phyloP scores from a whole-genome alignment of 768 basidiomycete genomes.

The Podaxis sp. region DNA sequence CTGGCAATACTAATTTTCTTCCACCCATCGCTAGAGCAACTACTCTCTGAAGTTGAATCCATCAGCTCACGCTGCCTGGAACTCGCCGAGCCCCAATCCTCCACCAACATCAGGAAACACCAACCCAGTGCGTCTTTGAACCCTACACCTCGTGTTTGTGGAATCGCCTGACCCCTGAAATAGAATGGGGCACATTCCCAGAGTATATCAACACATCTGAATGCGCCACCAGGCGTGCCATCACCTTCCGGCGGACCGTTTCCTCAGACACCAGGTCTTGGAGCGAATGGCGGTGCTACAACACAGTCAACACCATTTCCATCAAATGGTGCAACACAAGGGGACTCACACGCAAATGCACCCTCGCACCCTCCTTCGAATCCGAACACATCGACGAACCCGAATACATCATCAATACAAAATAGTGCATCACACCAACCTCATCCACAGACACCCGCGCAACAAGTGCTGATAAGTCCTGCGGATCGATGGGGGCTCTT shows the following conservation, averaged over 20 bases:
- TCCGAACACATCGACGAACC: slow-evolving; percentile 29
- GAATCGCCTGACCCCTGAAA: slow-evolving; percentile 2
- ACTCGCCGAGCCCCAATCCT: slow-evolving; percentile 43
- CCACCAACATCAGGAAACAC: slow-evolving; percentile 21
- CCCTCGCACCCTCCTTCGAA: slow-evolving; percentile 29
- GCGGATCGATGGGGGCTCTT: slow-evolving; percentile 95
- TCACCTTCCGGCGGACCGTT: slow-evolving; percentile 24
- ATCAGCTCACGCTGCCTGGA: slow-evolving; percentile 61
- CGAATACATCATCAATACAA: slow-evolving; percentile 29
- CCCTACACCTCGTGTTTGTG: background rate
- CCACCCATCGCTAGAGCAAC: slow-evolving; percentile 39
- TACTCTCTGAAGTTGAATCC: slow-evolving; percentile 63
- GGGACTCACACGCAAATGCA: slow-evolving; percentile 28
- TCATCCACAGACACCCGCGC: slow-evolving; percentile 83
- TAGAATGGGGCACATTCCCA: slow-evolving; percentile 36
- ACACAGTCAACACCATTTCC: slow-evolving; percentile 29
- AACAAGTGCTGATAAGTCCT: slow-evolving; percentile 88
- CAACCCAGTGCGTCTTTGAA: slow-evolving; percentile 6
- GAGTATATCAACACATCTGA: slow-evolving; percentile 43
- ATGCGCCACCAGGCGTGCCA: slow-evolving; percentile 44
- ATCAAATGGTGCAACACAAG: slow-evolving; percentile 30
- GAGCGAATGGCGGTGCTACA: slow-evolving; percentile 22
- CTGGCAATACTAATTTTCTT: background rate
- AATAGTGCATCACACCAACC: slow-evolving; percentile 33
- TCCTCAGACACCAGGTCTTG: slow-evolving; percentile 22